Conservation (phyloP, 2,329 filamentous ascomycete species). For the Colletotrichum costaricense region DNA sequence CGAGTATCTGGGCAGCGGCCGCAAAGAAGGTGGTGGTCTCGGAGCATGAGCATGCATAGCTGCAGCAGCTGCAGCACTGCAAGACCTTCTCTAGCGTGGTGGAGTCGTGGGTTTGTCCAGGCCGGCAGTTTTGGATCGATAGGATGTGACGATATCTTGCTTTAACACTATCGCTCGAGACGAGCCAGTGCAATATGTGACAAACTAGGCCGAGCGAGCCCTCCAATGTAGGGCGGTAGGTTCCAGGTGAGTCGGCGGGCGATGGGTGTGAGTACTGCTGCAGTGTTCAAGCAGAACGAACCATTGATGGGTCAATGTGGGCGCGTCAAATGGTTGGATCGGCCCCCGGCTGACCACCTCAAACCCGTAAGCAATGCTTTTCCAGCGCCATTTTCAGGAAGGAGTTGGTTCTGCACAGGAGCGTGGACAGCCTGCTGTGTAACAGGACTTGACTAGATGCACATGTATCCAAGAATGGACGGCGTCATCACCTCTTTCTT, state of each 20-base stretch:
- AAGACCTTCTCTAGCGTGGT: slow-evolving; percentile 29
- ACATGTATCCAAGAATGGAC: not conserved
- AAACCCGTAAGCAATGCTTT: not conserved
- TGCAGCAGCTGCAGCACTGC: not conserved
- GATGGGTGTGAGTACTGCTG: slow-evolving; percentile 1
- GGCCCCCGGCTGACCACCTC: not conserved
- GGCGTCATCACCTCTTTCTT: not conserved
- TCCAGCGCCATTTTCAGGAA: not conserved
- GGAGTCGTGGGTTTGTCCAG: slow-evolving; percentile 26
- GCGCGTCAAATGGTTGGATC: not conserved
- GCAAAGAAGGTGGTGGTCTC: slow-evolving; percentile 15
- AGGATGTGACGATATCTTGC: slow-evolving; percentile 37
- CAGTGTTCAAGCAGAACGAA: not conserved
- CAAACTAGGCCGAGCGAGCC: slow-evolving; percentile 17
- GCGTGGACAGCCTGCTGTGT: slow-evolving; percentile 16
- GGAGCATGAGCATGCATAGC: slow-evolving; percentile 32
- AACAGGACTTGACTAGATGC: not conserved
- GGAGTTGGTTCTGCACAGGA: slow-evolving; percentile 5
- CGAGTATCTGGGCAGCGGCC: slow-evolving; percentile 6
- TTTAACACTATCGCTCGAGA: slow-evolving; percentile 32
- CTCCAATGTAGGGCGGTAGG: not conserved
- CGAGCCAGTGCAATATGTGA: slow-evolving; percentile 33
- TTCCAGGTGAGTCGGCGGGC: slow-evolving; percentile 14
- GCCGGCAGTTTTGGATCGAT: slow-evolving; percentile 36
- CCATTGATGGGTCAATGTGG: not conserved